Evolutionary conservation across 73 alveolate species (phyloP).

Genomic region (Paramecium biaurelia): DNA sequence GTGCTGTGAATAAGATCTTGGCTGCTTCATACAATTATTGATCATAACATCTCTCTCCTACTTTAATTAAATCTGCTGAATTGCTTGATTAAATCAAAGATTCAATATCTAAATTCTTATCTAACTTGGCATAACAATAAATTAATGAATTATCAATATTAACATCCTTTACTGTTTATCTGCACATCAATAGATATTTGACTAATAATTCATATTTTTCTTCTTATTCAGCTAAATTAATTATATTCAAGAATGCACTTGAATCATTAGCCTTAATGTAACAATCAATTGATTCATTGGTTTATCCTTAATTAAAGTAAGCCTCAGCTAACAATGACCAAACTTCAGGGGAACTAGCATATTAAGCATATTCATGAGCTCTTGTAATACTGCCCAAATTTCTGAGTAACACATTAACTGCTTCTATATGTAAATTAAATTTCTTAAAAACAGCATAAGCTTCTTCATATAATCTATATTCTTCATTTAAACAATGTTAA

Average conservation of each 20-base stretch:
- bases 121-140: constrained; percentile 93
- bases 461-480: constrained; percentile 89
- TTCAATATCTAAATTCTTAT: constrained; percentile 92
- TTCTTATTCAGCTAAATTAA: constrained; percentile 86
- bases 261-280: constrained; percentile 94
- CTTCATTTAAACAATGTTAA: constrained; percentile 86
- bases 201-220: constrained; percentile 89
- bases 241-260: constrained; percentile 83
- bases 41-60: constrained; percentile 97
- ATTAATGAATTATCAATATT: constrained; percentile 92
- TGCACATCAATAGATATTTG: constrained; percentile 91
- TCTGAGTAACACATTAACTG: constrained; percentile 89
- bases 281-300: constrained; percentile 93
- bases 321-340: constrained; percentile 99
- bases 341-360: constrained; percentile 84
- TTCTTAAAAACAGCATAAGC: constrained; percentile 93
- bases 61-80: constrained; percentile 89
- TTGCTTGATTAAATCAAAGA: constrained; percentile 88
- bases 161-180: constrained; percentile 82
- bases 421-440: constrained; percentile 79
- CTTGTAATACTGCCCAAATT: constrained; percentile 83
- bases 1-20: constrained; percentile 86
- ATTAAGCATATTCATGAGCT: constrained; percentile 95
- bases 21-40: constrained; percentile 96
- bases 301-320: constrained; percentile 80